Conservation (phyloP, 176 grass and related monocot species). For the Coix lacrymajobi region DNA sequence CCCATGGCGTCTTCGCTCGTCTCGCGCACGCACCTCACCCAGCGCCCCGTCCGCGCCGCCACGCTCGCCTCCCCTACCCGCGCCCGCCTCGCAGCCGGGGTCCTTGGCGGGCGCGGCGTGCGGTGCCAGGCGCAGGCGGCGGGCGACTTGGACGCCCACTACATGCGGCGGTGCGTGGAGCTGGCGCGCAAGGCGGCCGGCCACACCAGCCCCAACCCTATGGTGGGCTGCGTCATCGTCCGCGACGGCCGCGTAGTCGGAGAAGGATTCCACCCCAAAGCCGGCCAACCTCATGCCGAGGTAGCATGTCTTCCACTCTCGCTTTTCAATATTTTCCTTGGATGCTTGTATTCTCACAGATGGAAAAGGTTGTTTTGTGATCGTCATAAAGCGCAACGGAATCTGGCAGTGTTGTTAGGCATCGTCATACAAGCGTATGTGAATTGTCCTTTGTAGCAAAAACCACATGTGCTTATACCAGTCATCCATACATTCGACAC, state of each 20-base stretch:
- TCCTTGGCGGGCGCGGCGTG: not conserved
- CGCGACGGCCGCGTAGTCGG: constrained; percentile 62
- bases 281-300: constrained; percentile 86
- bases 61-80: not conserved
- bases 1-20: constrained; percentile 20
- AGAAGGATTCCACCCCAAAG: constrained; percentile 86
- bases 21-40: not conserved
- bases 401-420: not conserved
- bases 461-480: too few species aligned
- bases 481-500: too few species aligned
- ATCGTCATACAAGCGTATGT: not conserved
- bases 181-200: constrained; percentile 70
- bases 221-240: constrained; percentile 93
- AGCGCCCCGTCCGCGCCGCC: not conserved
- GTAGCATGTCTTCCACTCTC: constrained; percentile 17
- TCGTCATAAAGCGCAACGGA: not conserved
- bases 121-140: constrained; percentile 35
- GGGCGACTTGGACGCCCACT: constrained; percentile 46
- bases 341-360: not conserved
- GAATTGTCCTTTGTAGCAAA: not conserved
- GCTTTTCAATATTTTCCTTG: not conserved
- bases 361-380: not conserved
- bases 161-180: constrained; percentile 75
- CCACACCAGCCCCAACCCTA: constrained; percentile 84
- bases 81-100: not conserved